Evolutionary conservation across 768 basidiomycete genomes (phyloP).

Genomic region (Exsudoporus frostii): DNA sequence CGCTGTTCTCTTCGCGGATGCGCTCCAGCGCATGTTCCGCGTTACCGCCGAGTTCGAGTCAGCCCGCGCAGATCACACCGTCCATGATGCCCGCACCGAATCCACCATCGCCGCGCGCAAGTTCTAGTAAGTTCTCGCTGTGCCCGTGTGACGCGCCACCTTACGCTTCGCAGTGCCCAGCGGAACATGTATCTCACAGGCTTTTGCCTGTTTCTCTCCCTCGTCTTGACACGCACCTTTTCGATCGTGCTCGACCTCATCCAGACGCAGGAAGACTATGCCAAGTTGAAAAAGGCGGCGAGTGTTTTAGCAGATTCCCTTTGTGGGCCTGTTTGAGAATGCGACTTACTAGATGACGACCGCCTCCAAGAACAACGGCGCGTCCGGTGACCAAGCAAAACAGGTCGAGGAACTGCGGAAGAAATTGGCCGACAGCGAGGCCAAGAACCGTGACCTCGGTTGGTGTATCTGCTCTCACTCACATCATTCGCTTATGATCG

Average conservation of each 20-base stretch:
- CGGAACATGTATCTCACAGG: conserved; percentile 92
- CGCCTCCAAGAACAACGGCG: conserved; percentile 29
- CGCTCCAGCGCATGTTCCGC: conserved; percentile 89
- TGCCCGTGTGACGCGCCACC: not conserved
- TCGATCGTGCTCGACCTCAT: conserved; percentile 90
- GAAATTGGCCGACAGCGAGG: conserved; percentile 54
- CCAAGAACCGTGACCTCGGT: conserved; percentile 68
- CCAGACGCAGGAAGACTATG: conserved; percentile 84
- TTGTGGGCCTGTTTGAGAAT: not conserved
- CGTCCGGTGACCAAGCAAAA: conserved; percentile 22
- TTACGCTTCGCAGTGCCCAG: conserved; percentile 55
- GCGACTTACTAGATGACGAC: conserved; percentile 31
- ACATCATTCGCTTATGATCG: not conserved
- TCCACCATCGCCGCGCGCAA: conserved; percentile 89
- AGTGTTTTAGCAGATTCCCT: not conserved
- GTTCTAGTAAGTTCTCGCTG: conserved; percentile 67
- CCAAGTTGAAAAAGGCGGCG: conserved; percentile 69
- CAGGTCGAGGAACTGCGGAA: conserved; percentile 68
- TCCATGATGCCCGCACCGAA: conserved; percentile 69
- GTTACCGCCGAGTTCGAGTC: conserved; percentile 68
- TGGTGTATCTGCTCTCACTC: conserved; percentile 12
- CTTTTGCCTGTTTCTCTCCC: conserved; percentile 92
- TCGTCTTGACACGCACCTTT: conserved; percentile 91
- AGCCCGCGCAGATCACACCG: conserved; percentile 53
- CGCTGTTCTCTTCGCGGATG: conserved; percentile 84